phyloP scores from a whole-genome alignment of 495 filamentous ascomycete species.

The Neurospora sp. region DNA sequence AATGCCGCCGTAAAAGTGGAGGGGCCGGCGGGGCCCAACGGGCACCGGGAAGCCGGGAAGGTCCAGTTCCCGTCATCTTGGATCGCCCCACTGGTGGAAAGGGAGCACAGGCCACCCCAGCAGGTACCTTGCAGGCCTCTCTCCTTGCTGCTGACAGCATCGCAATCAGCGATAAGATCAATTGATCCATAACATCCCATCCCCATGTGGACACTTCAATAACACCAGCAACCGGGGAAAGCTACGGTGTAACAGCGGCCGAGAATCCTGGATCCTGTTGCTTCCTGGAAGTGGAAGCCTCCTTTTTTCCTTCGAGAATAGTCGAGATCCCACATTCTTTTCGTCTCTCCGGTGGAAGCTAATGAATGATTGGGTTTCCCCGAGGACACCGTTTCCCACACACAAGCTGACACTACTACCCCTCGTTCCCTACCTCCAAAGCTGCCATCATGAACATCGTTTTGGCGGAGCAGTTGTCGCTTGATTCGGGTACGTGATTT shows the following conservation, averaged over 20 bases:
- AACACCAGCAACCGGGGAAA: not conserved
- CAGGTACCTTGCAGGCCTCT: not conserved
- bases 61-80: not conserved
- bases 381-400: not conserved
- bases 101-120: not conserved
- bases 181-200: not conserved
- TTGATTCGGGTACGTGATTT: slow-evolving; percentile 39
- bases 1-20: not conserved
- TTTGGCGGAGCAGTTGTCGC: slow-evolving; percentile 28
- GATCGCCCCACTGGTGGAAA: not conserved
- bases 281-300: not conserved
- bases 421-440: not conserved
- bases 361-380: not conserved
- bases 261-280: not conserved
- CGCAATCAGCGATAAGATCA: not conserved
- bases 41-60: not conserved
- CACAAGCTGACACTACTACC: not conserved
- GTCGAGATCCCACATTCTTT: not conserved
- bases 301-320: not conserved
- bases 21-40: not conserved
- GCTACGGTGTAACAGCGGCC: not conserved
- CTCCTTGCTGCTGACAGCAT: not conserved
- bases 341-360: not conserved
- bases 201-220: not conserved
- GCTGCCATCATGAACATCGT: slow-evolving; percentile 34